A percentile compares a stretch with the other conserved stretches of the same genome.
Evolutionary conservation across 2,329 filamentous ascomycete species (phyloP).

Genomic region (Nemania abortiva): DNA sequence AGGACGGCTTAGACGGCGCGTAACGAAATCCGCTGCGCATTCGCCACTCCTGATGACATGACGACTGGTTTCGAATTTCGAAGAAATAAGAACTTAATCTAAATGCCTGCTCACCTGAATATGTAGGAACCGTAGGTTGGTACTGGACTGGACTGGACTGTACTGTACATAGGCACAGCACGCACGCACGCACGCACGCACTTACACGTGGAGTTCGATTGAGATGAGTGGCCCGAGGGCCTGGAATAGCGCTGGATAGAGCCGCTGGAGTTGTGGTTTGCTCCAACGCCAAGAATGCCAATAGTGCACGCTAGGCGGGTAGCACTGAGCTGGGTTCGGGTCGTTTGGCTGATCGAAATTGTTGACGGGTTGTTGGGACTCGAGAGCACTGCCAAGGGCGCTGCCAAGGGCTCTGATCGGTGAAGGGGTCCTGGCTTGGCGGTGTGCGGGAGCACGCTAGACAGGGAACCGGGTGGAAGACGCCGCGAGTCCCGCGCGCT

Average conservation of each 20-base stretch:
- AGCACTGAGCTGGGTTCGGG: conserved; percentile 17
- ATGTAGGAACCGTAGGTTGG: background rate
- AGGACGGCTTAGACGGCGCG: conserved; percentile 32
- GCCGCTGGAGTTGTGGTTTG: background rate
- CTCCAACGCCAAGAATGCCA: conserved; percentile 41
- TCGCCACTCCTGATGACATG: conserved; percentile 44
- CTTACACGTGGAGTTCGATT: conserved; percentile 2
- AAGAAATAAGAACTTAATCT: conserved; percentile 5
- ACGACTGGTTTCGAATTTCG: conserved; percentile 34
- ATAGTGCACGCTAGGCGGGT: background rate
- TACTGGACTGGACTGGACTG: background rate
- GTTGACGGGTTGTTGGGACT: background rate
- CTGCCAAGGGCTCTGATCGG: conserved; percentile 13
- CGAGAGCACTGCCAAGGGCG: background rate
- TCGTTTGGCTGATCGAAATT: conserved; percentile 26
- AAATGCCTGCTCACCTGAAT: conserved; percentile 46
- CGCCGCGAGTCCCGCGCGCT: conserved; percentile 26
- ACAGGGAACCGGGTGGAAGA: conserved; percentile 14
- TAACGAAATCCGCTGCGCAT: conserved; percentile 27
- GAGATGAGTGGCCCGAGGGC: conserved; percentile 29
- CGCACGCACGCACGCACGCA: background rate
- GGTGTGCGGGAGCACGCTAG: conserved; percentile 29
- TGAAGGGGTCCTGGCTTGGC: conserved; percentile 26
- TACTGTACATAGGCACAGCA: background rate
- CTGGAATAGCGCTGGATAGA: conserved; percentile 11